Conservation (phyloP, 1,284 basidiomycete genomes). For the Ceratorhiza oryzae-sativae region DNA sequence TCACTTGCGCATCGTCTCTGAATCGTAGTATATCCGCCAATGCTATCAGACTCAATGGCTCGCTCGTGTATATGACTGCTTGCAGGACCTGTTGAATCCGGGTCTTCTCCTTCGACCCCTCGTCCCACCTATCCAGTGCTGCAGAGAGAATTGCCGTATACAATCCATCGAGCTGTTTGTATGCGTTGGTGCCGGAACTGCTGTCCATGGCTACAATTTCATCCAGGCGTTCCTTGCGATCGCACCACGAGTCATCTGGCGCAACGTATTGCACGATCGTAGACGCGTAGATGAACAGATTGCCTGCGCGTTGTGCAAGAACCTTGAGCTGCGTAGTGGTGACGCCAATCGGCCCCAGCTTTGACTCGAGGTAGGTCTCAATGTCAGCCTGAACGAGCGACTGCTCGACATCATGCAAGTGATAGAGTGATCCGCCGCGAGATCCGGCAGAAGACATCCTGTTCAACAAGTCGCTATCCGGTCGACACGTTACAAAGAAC, state of each 20-base stretch:
- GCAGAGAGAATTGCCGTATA: neutral
- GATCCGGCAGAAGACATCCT: too few relatives aligned
- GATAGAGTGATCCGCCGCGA: neutral
- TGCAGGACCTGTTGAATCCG: neutral
- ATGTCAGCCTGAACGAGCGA: neutral
- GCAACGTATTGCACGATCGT: neutral
- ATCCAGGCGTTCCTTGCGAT: neutral
- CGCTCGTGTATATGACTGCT: slow-evolving; percentile 15
- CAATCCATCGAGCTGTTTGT: neutral
- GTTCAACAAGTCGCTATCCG: neutral
- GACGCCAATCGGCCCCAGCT: neutral
- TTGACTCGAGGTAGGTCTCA: neutral
- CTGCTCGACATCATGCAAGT: neutral
- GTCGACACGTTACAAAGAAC: neutral
- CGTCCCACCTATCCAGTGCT: neutral
- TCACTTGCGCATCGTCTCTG: neutral
- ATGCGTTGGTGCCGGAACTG: neutral
- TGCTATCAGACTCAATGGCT: slow-evolving; percentile 1
- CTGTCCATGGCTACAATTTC: neutral
- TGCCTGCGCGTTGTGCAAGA: neutral
- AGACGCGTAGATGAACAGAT: slow-evolving; percentile 9
- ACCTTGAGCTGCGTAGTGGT: neutral
- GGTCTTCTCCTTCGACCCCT: neutral
- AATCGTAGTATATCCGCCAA: neutral
- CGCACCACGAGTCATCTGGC: neutral